Base-by-base conservation (phyloP, 345 rosid genomes). In the Gossypium mustelinum region DNA sequence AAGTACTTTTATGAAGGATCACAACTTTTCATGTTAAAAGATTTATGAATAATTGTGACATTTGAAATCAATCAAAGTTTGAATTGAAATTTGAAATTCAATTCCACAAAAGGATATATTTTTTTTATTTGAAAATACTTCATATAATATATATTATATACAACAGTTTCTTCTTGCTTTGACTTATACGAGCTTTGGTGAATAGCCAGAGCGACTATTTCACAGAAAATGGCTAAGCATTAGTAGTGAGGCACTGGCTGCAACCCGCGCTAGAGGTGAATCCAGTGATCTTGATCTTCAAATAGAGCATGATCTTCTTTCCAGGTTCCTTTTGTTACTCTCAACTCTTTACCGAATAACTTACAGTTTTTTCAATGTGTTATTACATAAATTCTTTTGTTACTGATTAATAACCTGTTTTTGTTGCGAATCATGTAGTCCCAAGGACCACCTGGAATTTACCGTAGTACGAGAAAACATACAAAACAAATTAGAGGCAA, bases 151-250 rank as follows among this genome's bases (percentile, higher is more conserved):
- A 34, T 34, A 5, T 34, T 34, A 34, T 34, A 34, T 34, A 4
- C 41, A 34, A 5, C 41, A 34, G 41, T 58, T 45, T 72, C 13
- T 72, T 57, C 67, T 39, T 57, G 45, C 78, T 73, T 78, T 88
- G 85, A 82, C 86, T 86, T 86, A 75, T 75, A 68, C n/a, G 66
- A 80, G 61, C 78, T 45, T 79, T 81, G 72, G 83, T 82, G 90
- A 90, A 85, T 87, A 94, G 97, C 98, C 96, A 83, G 97, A 91
- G 92, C 92, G 91, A 89, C 88, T 94, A 83, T 92, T 87, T 85
- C 95, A 86, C 78, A 84, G 96, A 81, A 87, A 86, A 79, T 71
- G 88, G 77, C 87, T 90, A 39, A 84, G 85, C 74, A 82, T 92
- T 20, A 82, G 84, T 47, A 94, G 97, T 48, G 98, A 94, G 78